Evolutionary conservation across 306 rosid genomes (phyloP), one percentile per base, ranked within the genome.

Genomic region (Datisca glomerata): DNA sequence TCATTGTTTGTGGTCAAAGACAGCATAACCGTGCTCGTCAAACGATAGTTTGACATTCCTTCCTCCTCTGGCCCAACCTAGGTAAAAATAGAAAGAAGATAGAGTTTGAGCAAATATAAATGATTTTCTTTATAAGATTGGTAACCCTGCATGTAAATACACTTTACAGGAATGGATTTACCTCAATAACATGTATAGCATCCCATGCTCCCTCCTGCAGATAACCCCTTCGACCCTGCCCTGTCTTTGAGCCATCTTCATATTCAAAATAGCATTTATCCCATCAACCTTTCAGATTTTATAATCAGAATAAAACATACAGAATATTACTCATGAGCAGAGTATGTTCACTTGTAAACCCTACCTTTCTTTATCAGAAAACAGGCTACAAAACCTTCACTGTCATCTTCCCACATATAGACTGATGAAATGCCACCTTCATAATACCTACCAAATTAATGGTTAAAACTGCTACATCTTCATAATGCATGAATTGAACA

Each of bases 371-470:
- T 89, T 49, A 89, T 83, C 40, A 89, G 35, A 61, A 89, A 89
- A 78, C 97, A 89, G 61, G 73, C 79, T 17, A 75, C 95, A 15
- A 89, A 80, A 55, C 84, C 78, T 55, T 84, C 97, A 48, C 72
- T 80, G 36, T 70, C 97, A 61, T 83, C 97, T 70, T 83, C 95
- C 95, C 95, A 89, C 95, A 89, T 75, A 56, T 89, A 89, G 62
- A 89, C 97, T 37, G 97, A 89, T 45, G 97, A 89, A 67, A 78
- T 80, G 46, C 97, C 97, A 70, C 97, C 97, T 80, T 89, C 97
- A 55, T 89, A 89, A 63, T 89, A 89, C 72, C 97, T 89, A 55
- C 49, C 71, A 71, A 59, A 64, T 49, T 53, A 77, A 57, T 52
- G 54, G 64, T 76, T 60, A 83, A 69, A 47, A 67, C 75, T 47